Evolutionary conservation across 257 asterid species (phyloP).

Genomic region (Eucommia ulmoides): DNA sequence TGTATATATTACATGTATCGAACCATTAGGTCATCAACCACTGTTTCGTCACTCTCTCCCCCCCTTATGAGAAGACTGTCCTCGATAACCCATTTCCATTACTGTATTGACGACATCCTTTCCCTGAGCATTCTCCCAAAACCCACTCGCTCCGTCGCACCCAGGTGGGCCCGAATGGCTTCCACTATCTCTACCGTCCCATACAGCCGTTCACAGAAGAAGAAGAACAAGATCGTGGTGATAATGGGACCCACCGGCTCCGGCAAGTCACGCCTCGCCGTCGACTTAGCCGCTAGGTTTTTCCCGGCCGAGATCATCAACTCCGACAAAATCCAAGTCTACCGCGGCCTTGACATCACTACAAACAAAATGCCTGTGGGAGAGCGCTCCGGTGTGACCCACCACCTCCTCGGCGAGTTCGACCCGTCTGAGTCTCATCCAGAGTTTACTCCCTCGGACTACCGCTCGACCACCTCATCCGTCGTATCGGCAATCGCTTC

Average conservation of each 20-base stretch:
- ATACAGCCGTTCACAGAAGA: slow-evolving; percentile 12
- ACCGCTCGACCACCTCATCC: slow-evolving; percentile 24
- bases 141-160: neutral
- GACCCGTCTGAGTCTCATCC: slow-evolving; percentile 40
- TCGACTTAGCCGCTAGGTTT: slow-evolving; percentile 50
- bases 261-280: slow-evolving; percentile 73
- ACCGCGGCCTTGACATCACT: slow-evolving; percentile 52
- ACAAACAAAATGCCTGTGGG: slow-evolving; percentile 62
- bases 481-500: slow-evolving; percentile 27
- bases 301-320: slow-evolving; percentile 70
- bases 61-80: too few species aligned
- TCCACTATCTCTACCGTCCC: slow-evolving; percentile 6
- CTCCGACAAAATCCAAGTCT: slow-evolving; percentile 81
- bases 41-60: too few species aligned
- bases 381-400: slow-evolving; percentile 47
- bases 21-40: too few species aligned
- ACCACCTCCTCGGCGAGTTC: slow-evolving; percentile 74
- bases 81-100: too few species aligned
- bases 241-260: slow-evolving; percentile 89
- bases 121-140: too few species aligned
- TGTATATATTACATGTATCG: too few species aligned
- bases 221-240: slow-evolving; percentile 32
- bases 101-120: too few species aligned
- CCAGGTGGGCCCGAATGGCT: slow-evolving; percentile 22
- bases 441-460: slow-evolving; percentile 53